Evolutionary conservation across 1,284 basidiomycete species (phyloP), one percentile per base, ranked within the genome.

Genomic region (Veloporphyrellus conicus): DNA sequence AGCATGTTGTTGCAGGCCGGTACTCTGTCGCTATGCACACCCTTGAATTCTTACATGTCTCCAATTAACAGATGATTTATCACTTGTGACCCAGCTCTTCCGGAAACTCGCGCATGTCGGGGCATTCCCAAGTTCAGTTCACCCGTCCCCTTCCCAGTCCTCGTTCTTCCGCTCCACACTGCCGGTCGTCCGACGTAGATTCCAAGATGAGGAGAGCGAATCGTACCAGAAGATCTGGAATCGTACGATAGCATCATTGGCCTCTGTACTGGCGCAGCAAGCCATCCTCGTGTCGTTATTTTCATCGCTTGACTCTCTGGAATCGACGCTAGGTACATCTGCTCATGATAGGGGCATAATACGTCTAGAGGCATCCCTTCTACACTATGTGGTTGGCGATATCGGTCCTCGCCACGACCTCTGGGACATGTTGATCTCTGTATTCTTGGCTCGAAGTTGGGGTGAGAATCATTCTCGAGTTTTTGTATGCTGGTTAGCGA

Each of bases 51-150:
- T 63, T 33, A 66, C 39, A 15, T 27, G 23, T 29, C 38, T 27
- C 38, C 4, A 37, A 42, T 43, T 12, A 43, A 29, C 43, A 68
- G 67, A 59, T n/a, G 50, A 59, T 23, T 10, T 75, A 20, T 56
- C 53, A 19, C 60, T 68, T 16, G 52, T 74, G 15, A 71, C 67
- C 27, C 82, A 75, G 60, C 73, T 86, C 4, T 61, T 90, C 12
- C 72, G 75, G 7, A 90, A 86, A 61, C 75, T 82, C 25, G 79
- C 76, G 35, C 81, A 79, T 48, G 64, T 82, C 19, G 86, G 87
- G 5, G 63, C 78, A 3, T 86, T 92, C 50, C 80, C 81, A 6
- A 55, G 73, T 1, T 64, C 67, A 1, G 54, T 69, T 43, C 74
- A 79, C 36, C 60, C 62, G 12, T 64, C 70, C 39, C 76, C 74